Percentiles rank a stretch among this genome's conserved stretches.
Conservation (phyloP, 352 stramenopile genomes). For the Hyphochytrium catenoides region DNA sequence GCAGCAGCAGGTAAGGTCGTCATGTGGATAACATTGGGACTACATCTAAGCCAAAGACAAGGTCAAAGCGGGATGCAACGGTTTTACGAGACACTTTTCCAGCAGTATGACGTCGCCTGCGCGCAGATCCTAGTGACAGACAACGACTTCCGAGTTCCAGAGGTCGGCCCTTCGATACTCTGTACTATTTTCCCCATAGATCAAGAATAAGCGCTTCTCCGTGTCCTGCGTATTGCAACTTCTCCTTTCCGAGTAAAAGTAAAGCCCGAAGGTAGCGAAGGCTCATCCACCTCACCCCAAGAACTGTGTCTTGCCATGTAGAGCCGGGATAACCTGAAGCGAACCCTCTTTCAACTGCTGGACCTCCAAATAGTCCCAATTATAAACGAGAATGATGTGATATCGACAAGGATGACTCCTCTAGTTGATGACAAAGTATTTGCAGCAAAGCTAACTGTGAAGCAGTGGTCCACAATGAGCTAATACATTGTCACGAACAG, state of each 20-base stretch:
- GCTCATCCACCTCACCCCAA: too few relatives aligned
- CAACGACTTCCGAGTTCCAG: slow-evolving; percentile 34
- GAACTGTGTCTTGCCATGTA: too few relatives aligned
- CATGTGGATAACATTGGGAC: slow-evolving; percentile 37
- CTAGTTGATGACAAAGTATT: slow-evolving; percentile 16
- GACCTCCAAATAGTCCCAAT: slow-evolving; percentile 55
- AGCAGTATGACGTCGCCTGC: slow-evolving; percentile 51
- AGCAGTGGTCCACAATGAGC: neutral
- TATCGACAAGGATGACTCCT: slow-evolving; percentile 29
- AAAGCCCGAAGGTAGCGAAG: too few relatives aligned
- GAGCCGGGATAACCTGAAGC: slow-evolving; percentile 28
- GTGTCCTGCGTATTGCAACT: too few relatives aligned
- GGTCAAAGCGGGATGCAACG: slow-evolving; percentile 50
- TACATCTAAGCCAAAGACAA: slow-evolving; percentile 14
- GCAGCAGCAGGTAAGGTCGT: slow-evolving; percentile 7
- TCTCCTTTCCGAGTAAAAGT: too few relatives aligned
- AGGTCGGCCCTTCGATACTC: too few relatives aligned
- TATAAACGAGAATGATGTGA: slow-evolving; percentile 63
- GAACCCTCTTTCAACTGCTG: slow-evolving; percentile 28
- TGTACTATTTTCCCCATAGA: too few relatives aligned
- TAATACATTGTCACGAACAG: slow-evolving; percentile 4
- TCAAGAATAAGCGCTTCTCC: too few relatives aligned
- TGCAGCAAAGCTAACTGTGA: neutral
- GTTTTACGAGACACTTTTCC: slow-evolving; percentile 58
- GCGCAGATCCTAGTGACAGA: slow-evolving; percentile 50